Conservation (phyloP, 140 eudicot genomes). For the Stevia rebaudiana region DNA sequence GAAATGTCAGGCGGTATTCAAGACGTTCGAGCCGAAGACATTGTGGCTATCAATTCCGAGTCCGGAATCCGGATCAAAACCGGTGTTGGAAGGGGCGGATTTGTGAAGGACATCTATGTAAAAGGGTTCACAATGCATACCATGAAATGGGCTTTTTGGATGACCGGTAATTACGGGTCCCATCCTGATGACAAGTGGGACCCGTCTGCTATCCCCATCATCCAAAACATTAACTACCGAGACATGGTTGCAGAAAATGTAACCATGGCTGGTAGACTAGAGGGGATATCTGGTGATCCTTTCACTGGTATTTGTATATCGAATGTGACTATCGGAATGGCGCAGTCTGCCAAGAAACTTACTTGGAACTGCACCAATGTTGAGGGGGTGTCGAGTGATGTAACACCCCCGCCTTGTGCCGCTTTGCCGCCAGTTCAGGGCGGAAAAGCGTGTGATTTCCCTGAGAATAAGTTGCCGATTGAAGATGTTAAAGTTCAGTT, state of each 20-base stretch:
- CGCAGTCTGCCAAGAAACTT: slow-evolving; percentile 51
- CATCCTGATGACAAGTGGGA: slow-evolving; percentile 79
- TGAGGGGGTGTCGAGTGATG: slow-evolving; percentile 70
- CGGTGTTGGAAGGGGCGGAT: slow-evolving; percentile 74
- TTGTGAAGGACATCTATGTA: slow-evolving; percentile 73
- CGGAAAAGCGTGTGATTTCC: slow-evolving; percentile 48
- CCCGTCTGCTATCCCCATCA: slow-evolving; percentile 59
- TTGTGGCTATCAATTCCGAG: slow-evolving; percentile 68
- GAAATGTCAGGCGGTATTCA: slow-evolving; percentile 97
- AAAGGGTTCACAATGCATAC: slow-evolving; percentile 66
- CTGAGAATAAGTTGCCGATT: slow-evolving; percentile 53
- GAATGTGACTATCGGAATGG: slow-evolving; percentile 65
- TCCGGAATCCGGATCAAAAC: slow-evolving; percentile 92
- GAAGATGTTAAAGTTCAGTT: slow-evolving; percentile 54
- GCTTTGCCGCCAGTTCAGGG: slow-evolving; percentile 47
- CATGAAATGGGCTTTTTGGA: slow-evolving; percentile 95
- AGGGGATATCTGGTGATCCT: slow-evolving; percentile 70
- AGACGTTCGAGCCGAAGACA: slow-evolving; percentile 90
- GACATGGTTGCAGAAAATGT: slow-evolving; percentile 86
- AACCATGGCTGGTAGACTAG: slow-evolving; percentile 72
- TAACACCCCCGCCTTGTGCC: slow-evolving; percentile 66
- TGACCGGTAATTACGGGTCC: slow-evolving; percentile 93
- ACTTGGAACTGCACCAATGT: slow-evolving; percentile 76
- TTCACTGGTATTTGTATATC: slow-evolving; percentile 86
- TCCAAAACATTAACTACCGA: slow-evolving; percentile 66